Conservation (phyloP, 805 yeast genomes). For the Sporopachydermia lactativora region DNA sequence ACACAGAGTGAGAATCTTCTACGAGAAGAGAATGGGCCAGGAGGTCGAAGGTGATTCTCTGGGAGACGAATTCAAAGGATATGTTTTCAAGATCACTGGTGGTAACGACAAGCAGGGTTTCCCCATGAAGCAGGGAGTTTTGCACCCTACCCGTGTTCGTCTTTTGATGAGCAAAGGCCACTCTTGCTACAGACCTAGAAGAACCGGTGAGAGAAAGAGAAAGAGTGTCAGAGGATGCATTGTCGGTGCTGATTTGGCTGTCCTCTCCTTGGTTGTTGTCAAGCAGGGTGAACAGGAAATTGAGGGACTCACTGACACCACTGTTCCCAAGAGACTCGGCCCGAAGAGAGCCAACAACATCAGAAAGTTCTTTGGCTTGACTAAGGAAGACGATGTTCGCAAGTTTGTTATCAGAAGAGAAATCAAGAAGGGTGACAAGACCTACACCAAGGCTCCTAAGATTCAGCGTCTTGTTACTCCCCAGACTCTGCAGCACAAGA, state of each 20-base stretch:
- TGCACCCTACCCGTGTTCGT: slow-evolving; percentile 99
- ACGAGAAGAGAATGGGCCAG: slow-evolving; percentile 99
- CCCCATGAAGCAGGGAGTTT: slow-evolving; percentile 99
- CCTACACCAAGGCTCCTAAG: slow-evolving; percentile 99
- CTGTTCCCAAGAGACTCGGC: slow-evolving; percentile 98
- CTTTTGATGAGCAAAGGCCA: slow-evolving; percentile 85
- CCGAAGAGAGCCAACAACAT: slow-evolving; percentile 99
- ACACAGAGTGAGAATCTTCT: slow-evolving; percentile 95
- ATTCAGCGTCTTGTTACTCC: slow-evolving; percentile 99
- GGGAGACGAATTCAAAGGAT: slow-evolving; percentile 99
- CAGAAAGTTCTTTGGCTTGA: slow-evolving; percentile 97
- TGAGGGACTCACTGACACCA: slow-evolving; percentile 88
- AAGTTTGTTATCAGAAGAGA: slow-evolving; percentile 96
- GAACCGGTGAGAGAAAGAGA: slow-evolving; percentile 99
- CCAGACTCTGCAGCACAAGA: slow-evolving; percentile 98
- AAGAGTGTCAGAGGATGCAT: slow-evolving; percentile 99
- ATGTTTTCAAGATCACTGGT: slow-evolving; percentile 96
- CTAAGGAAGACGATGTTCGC: slow-evolving; percentile 88
- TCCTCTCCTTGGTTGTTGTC: slow-evolving; percentile 80
- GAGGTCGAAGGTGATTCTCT: slow-evolving; percentile 98
- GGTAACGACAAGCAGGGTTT: slow-evolving; percentile 99
- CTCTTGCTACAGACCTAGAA: slow-evolving; percentile 99
- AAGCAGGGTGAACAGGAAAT: slow-evolving; percentile 97
- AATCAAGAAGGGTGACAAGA: slow-evolving; percentile 94
- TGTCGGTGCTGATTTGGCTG: slow-evolving; percentile 94